Conservation (phyloP, 495 filamentous ascomycete genomes). For the Halenospora varia region DNA sequence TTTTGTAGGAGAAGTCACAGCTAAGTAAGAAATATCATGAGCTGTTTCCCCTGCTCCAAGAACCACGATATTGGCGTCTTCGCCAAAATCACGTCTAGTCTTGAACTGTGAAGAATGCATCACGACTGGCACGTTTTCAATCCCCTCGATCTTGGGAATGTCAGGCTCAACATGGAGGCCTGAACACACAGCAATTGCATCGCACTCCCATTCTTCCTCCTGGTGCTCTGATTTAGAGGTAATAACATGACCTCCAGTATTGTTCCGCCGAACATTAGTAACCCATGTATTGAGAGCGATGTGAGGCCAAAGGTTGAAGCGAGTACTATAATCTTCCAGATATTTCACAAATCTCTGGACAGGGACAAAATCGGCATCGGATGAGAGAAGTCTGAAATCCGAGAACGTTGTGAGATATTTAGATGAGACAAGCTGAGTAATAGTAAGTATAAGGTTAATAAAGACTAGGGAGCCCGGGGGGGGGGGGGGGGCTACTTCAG, state of each 20-base stretch:
- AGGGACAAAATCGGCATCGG: conserved; percentile 34
- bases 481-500: conserved; percentile 11
- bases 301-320: conserved; percentile 35
- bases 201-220: conserved; percentile 28
- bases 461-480: neutral
- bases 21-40: conserved; percentile 37
- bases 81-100: conserved; percentile 31
- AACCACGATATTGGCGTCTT: conserved; percentile 35
- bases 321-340: conserved; percentile 35
- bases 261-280: conserved; percentile 18
- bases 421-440: conserved; percentile 38
- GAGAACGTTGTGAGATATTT: conserved; percentile 38
- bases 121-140: conserved; percentile 33
- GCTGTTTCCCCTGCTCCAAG: conserved; percentile 42
- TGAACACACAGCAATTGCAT: conserved; percentile 40
- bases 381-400: conserved; percentile 29
- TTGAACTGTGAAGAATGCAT: conserved; percentile 43
- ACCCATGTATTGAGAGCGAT: conserved; percentile 33
- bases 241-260: conserved; percentile 26
- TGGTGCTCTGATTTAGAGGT: conserved; percentile 18
- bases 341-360: conserved; percentile 31
- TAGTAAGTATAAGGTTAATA: too few species aligned
- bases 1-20: conserved; percentile 34
- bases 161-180: conserved; percentile 38
- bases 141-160: conserved; percentile 33